phyloP scores from a whole-genome alignment of 2,329 filamentous ascomycete species.

The Fonsecaea multimorphosa region DNA sequence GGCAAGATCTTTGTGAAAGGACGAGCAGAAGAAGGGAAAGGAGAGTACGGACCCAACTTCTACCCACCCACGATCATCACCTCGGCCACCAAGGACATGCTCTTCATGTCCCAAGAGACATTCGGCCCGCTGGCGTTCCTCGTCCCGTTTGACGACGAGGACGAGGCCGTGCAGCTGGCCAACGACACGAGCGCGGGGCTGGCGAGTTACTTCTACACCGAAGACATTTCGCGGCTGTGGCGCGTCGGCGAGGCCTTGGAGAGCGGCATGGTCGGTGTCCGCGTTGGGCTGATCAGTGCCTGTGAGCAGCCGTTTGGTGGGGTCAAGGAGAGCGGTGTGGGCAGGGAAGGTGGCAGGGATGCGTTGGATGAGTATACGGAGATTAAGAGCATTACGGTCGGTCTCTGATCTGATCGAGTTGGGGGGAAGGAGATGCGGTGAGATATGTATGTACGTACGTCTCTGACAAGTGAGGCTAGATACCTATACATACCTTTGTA shows the following conservation, averaged over 20 bases:
- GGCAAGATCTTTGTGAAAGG: slow-evolving; percentile 66
- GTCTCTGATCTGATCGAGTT: slow-evolving; percentile 40
- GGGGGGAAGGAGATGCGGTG: too few relatives aligned
- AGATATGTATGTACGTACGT: too few relatives aligned
- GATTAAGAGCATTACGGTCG: slow-evolving; percentile 72
- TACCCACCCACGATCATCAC: slow-evolving; percentile 80
- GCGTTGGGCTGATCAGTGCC: slow-evolving; percentile 48
- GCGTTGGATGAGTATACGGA: slow-evolving; percentile 74
- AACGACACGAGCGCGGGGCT: slow-evolving; percentile 44
- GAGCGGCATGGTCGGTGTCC: slow-evolving; percentile 80
- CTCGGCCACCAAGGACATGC: slow-evolving; percentile 77
- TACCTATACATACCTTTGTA: too few relatives aligned
- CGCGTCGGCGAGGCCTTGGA: slow-evolving; percentile 73
- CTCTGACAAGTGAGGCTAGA: too few relatives aligned
- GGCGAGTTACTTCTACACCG: slow-evolving; percentile 55
- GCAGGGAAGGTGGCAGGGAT: slow-evolving; percentile 13
- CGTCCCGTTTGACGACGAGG: slow-evolving; percentile 63
- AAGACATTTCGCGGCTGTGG: slow-evolving; percentile 58
- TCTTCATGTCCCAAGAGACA: slow-evolving; percentile 88
- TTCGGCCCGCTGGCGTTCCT: slow-evolving; percentile 77
- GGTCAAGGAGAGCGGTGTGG: slow-evolving; percentile 43
- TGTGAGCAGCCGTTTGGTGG: slow-evolving; percentile 37
- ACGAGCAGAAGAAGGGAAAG: neutral
- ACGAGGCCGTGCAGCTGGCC: slow-evolving; percentile 44
- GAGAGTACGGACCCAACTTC: slow-evolving; percentile 74